Evolutionary conservation across 1,284 basidiomycete species (phyloP), one percentile per base, ranked within the genome.

Genomic region (Malassezia pachydermatis): DNA sequence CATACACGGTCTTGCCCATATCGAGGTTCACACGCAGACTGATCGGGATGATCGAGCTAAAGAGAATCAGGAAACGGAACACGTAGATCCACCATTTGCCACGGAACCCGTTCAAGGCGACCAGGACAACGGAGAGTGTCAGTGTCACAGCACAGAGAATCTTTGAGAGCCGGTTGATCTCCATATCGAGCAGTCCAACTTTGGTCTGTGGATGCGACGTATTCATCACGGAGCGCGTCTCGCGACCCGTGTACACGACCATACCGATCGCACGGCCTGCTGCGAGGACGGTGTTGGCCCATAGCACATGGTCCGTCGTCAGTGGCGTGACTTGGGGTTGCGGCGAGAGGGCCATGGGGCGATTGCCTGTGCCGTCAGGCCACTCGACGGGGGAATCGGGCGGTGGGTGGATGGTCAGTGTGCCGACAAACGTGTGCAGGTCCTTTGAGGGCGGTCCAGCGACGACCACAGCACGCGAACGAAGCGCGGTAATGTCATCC

Each of bases 1-100:
- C 88, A 65, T 98, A 98, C 34, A 96, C 86, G 0, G 90, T 96
- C 76, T 99, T 99, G 54, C 92, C 94, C 90, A 99, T 96, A 72
- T 99, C 94, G 41, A 98, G 78, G 65, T 99, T 99, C 54, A 99
- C 92, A 22, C 94, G 85, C 44, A 99, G 76, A 77, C 88, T 95
- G 76, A 99, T 98, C 22, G 94, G 94, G 65, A 99, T 98, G 73
- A 99, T 98, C 16, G 88, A 92, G 35, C 88, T 94, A 73, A 98
- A 99, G 3, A 99, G 78, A 66, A 99, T 98, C 48, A 98, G 77
- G 73, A 99, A 98, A 25, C 94, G 81, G 74, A 96, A 86, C 24
- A 95, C 83, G 66, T 96, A 96, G 59, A 96, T 83, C 69, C 88
- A 90, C 88, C 92, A 98, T 48, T 82, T 78, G 0, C 94, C 92